These are phyloP conservation scores for Trifolium subterraneum DNA, from an alignment of 306 rosid genomes.

Conservation along the genomic window DNA sequence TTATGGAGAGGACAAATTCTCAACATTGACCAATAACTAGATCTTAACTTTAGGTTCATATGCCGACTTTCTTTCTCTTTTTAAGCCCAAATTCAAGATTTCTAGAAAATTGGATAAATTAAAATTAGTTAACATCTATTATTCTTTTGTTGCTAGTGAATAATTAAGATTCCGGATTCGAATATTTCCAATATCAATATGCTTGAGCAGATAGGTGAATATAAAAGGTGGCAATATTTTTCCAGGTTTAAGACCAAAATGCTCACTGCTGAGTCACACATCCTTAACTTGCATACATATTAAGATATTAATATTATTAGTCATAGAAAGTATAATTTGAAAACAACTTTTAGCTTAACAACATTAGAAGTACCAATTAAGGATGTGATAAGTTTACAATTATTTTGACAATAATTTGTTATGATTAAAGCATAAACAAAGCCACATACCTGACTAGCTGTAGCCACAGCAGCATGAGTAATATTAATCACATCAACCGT, in stretches of 20 bases:
- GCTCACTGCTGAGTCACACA: neutral
- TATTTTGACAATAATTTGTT: slow-evolving; percentile 7
- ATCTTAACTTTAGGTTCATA: neutral
- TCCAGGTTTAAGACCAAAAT: neutral
- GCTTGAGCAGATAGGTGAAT: neutral
- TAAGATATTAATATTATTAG: neutral
- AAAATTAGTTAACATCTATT: slow-evolving; percentile 5
- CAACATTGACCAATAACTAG: slow-evolving; percentile 1
- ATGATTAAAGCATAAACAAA: slow-evolving; percentile 18
- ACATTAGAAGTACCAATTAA: neutral
- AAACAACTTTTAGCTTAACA: neutral
- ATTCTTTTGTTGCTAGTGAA: neutral
- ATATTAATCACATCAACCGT: slow-evolving; percentile 83
- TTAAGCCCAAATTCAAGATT: neutral
- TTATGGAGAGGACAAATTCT: neutral
- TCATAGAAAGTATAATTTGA: neutral
- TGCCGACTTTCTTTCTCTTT: neutral
- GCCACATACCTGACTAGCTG: slow-evolving; percentile 65
- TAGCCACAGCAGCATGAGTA: slow-evolving; percentile 93
- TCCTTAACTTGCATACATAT: slow-evolving; percentile 4
- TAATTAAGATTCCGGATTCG: slow-evolving; percentile 3
- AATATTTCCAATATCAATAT: neutral
- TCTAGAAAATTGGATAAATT: neutral
- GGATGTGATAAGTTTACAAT: neutral
- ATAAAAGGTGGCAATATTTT: neutral